Evolutionary conservation across 2,329 filamentous ascomycete genomes (phyloP), one percentile per base, ranked within the genome.

Genomic region (Pestalotiopsis sp.): DNA sequence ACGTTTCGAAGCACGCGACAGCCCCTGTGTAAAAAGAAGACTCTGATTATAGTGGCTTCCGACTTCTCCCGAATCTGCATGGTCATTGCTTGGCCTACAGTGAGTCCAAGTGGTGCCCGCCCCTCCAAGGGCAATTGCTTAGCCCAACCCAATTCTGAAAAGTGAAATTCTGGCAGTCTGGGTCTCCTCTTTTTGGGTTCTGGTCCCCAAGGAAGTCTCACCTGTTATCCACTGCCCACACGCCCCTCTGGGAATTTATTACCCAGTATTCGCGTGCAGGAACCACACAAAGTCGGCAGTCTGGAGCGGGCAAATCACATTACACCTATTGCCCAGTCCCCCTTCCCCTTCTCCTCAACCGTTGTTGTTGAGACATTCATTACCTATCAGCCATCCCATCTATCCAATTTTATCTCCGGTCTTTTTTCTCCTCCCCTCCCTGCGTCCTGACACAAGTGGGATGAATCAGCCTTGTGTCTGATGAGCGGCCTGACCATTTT

Each of bases 1-100:
- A 62, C 31, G 59, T 62, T 62, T 62, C 59, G 59, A 52, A 62
- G 59, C 59, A 62, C 59, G 59, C 59, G 59, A 62, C 31, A 62
- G 31, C 57, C 57, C 57, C 57, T 59, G 57, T 59, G 57, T 17
- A 59, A 25, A 25, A 36, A 20, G 12, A 13, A 23, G 11, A 13
- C n/a, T 13, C 4, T 25, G 23, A 6, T 25, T n/a, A 64, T 64
- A 20, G 23, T 49, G 38, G 62, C 62, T 64, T 55, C 62, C 62
- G 62, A 64, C 25, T 64, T 64, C 62, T 25, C 20, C 62, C 62
- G 62, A 64, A 11, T 36, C 25, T 64, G 62, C 45, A 64, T 49
- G 62, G 38, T 36, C 20, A 45, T 36, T 38, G 62, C 62, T 64
- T 45, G 36, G 62, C 38, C 31, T 64, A 36, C 27, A 11, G n/a